Evolutionary conservation across 441 rosid species (phyloP).

Genomic region (Gossypium schwendimanii): DNA sequence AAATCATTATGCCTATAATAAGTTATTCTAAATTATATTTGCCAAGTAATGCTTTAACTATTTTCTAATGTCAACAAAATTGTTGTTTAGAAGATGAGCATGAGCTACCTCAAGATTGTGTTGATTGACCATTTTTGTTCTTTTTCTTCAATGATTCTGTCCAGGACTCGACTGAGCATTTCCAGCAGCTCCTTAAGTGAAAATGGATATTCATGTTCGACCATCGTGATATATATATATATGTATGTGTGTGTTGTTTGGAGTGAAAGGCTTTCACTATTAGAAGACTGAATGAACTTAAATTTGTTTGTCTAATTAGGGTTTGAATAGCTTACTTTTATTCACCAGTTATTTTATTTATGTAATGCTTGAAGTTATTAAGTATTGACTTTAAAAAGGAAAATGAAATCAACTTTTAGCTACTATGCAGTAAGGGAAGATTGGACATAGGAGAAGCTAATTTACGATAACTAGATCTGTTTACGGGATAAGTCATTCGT

Average conservation of each 20-base stretch:
- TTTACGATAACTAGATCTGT: no score
- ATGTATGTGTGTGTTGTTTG: not conserved
- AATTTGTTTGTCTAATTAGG: not conserved
- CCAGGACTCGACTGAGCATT: conserved; percentile 10
- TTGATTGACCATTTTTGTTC: not conserved
- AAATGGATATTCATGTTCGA: not conserved
- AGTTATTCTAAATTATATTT: no score
- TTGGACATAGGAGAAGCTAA: no score
- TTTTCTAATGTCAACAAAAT: not conserved
- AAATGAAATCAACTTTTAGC: no score
- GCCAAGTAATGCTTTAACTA: not conserved
- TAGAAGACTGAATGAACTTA: not conserved
- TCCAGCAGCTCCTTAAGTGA: conserved; percentile 10
- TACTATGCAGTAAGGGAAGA: no score
- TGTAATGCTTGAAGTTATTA: not conserved
- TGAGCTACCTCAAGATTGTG: no score
- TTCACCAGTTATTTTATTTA: not conserved
- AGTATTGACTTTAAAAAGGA: not conserved
- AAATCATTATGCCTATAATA: no score
- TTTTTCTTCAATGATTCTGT: not conserved
- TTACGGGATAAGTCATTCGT: no score
- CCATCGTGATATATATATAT: not conserved
- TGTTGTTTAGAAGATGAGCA: not conserved
- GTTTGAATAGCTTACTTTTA: not conserved
- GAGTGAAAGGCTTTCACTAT: not conserved